Evolutionary conservation across 257 asterid genomes (phyloP).

Genomic region (Lantana camara): DNA sequence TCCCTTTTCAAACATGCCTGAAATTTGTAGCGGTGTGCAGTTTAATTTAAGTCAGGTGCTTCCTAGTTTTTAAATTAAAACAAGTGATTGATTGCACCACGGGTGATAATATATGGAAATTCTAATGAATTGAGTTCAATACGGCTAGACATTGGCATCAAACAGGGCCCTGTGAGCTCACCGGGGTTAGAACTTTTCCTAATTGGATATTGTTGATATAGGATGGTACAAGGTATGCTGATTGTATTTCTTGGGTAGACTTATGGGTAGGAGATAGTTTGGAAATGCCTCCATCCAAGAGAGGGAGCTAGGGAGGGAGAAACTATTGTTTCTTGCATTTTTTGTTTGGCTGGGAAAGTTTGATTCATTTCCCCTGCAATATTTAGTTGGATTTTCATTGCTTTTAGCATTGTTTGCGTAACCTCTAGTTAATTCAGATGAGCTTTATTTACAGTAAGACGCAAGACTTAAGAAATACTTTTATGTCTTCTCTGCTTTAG

Average conservation of each 20-base stretch:
- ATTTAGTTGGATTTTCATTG: background rate
- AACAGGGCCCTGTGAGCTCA: background rate
- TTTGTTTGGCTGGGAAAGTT: background rate
- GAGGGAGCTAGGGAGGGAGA: background rate
- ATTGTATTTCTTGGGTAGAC: background rate
- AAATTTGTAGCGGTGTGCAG: no score
- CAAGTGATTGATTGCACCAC: background rate
- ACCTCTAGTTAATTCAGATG: background rate
- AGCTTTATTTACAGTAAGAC: background rate
- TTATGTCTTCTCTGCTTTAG: background rate
- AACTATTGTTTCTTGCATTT: background rate
- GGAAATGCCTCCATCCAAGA: background rate
- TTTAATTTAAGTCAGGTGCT: background rate
- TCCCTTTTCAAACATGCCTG: background rate
- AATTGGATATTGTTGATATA: background rate
- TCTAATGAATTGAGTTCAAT: background rate
- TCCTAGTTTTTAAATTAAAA: background rate
- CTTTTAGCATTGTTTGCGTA: background rate
- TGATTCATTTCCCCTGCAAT: background rate
- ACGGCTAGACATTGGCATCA: background rate
- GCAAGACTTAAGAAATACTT: no score
- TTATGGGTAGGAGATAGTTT: background rate
- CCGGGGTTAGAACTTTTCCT: background rate
- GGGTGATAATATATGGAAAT: background rate
- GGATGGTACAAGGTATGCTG: background rate